Conservation (phyloP, 192 early-diverging fungal genomes). For the Ambispora gerdemannii region DNA sequence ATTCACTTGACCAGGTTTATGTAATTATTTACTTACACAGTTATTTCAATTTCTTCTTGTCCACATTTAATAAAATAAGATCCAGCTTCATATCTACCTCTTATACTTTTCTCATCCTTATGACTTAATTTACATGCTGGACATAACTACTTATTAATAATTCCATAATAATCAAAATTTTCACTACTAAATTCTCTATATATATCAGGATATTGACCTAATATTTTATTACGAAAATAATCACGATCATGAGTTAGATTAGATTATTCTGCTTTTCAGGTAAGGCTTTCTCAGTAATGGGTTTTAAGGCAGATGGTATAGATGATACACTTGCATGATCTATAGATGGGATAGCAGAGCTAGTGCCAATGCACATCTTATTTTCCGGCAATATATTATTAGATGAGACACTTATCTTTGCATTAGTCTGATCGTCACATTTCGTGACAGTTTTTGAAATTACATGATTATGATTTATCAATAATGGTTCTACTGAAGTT, state of each 20-base stretch:
- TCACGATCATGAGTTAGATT: not conserved
- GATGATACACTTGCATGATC: no score
- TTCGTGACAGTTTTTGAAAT: constrained; percentile 21
- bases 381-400: constrained; percentile 4
- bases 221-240: constrained; percentile 8
- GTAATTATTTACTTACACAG: not conserved
- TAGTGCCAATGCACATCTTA: no score
- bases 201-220: not conserved
- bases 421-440: not conserved
- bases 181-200: not conserved
- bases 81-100: constrained; percentile 14
- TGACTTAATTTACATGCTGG: constrained; percentile 15
- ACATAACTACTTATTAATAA: constrained; percentile 1
- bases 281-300: no score
- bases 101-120: constrained; percentile 8
- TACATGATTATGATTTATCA: constrained; percentile 21
- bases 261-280: no score
- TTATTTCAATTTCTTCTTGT: constrained; percentile 4
- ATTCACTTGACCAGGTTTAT: not conserved
- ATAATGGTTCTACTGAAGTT: constrained; percentile 1
- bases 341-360: no score
- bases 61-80: constrained; percentile 17
- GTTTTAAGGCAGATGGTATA: no score
- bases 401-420: not conserved
- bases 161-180: constrained; percentile 2